These are phyloP conservation scores for Baorangia bicolor DNA, from an alignment of 768 basidiomycete genomes.

Conservation along the genomic window DNA sequence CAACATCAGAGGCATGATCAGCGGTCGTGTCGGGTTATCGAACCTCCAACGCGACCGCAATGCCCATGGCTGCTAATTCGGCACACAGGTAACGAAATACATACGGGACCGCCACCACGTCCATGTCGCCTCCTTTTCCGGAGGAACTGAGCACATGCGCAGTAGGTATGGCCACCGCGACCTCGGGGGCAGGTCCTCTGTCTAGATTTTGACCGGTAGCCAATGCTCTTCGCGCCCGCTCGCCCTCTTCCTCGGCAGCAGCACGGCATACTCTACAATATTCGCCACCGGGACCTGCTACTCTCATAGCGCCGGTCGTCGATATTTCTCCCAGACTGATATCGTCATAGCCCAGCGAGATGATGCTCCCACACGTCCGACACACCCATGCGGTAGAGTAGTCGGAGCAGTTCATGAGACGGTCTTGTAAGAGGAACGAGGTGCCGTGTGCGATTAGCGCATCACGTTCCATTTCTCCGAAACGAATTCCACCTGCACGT, in stretches of 20 bases:
- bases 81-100: constrained; percentile 94
- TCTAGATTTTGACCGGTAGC: constrained; percentile 53
- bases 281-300: constrained; percentile 80
- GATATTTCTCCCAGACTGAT: constrained; percentile 66
- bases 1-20: background rate
- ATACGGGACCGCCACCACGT: constrained; percentile 93
- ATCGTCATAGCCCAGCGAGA: constrained; percentile 95
- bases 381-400: constrained; percentile 99
- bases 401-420: constrained; percentile 99
- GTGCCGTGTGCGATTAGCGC: constrained; percentile 98
- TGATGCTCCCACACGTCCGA: constrained; percentile 91
- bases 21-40: constrained; percentile 33
- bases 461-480: constrained; percentile 99
- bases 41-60: constrained; percentile 83
- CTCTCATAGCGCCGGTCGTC: constrained; percentile 47
- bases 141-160: constrained; percentile 61
- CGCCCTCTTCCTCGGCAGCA: constrained; percentile 61
- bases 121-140: constrained; percentile 77
- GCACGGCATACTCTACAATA: constrained; percentile 94
- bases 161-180: constrained; percentile 65
- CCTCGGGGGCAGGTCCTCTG: constrained; percentile 43
- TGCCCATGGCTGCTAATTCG: constrained; percentile 98
- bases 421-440: constrained; percentile 96
- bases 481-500: constrained; percentile 97
- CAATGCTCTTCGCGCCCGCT: constrained; percentile 56